Evolutionary conservation across 371 early-diverging fungal genomes (phyloP), one percentile per base, ranked within the genome.

Genomic region (Syncephalastrum contaminatum): DNA sequence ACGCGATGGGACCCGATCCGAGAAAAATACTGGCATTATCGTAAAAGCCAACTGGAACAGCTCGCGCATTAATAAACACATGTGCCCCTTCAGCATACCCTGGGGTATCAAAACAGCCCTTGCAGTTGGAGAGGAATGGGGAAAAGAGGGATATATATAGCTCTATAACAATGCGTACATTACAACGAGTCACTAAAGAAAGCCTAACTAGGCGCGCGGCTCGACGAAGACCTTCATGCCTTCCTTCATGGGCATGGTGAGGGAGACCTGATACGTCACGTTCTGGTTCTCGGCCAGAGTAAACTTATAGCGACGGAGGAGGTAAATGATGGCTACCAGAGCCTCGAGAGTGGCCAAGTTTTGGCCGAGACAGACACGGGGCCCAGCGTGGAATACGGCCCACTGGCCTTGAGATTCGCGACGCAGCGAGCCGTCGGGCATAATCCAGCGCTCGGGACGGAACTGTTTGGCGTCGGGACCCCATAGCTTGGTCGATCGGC

Each of bases 1-100:
- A 71, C 72, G 14, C 78, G 80, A 25, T 60, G 76, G 20, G 93
- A 93, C 58, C 66, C 78, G 0, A 82, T 89, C 43, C 85, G 92
- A 44, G 56, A 70, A 55, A 85, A 81, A 52, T 93, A 91, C 67
- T 93, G 93, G 93, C 54, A 67, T 36, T 90, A 82, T 77, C 81
- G 85, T 49, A 84, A 79, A 60, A 18, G 57, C 22, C 73, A 72
- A 39, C 61, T 83, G 22, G 56, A 63, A 50, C 56, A 58, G 21
- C 42, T 58, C 2, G 36, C 36, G 16, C 36, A 50, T 5, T 30
- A 30, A 30, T 30, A 30, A 30, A 30, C 36, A 30, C 36, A 30
- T 30, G n/a, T n/a, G 5, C 36, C 36, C 5, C 36, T 30, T 30
- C 10, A 30, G 5, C 10, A 30, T 30, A 30, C 36, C 12, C 36